A percentile compares a stretch with the other conserved stretches of the same genome.
These are phyloP conservation scores for Dactylellina cionopaga DNA, from an alignment of 2,329 filamentous ascomycete genomes.

Conservation along the genomic window DNA sequence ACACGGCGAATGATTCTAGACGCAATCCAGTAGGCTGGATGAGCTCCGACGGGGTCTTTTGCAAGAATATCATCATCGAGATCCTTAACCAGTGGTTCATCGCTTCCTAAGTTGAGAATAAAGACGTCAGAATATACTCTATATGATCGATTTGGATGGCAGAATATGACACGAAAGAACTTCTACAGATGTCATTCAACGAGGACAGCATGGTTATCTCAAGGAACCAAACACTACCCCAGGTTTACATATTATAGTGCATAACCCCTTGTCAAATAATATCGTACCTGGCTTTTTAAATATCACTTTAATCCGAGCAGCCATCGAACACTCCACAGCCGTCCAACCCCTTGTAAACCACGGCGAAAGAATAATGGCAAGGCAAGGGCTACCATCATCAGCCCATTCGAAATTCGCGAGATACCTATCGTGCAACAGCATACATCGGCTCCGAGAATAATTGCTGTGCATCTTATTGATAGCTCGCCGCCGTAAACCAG, in stretches of 20 bases:
- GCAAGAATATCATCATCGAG: conserved; percentile 44
- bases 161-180: no score
- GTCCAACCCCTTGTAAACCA: conserved; percentile 58
- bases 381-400: conserved; percentile 53
- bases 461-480: conserved; percentile 57
- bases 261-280: no score
- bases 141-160: no score
- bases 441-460: conserved; percentile 54
- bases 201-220: no score
- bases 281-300: conserved; percentile 16
- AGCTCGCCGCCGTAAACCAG: conserved; percentile 44
- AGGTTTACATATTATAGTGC: no score
- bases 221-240: no score
- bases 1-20: conserved; percentile 32
- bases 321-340: conserved; percentile 54
- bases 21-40: conserved; percentile 40
- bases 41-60: no score
- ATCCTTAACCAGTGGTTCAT: conserved; percentile 39
- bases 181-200: no score
- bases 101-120: neutral
- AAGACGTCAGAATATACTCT: neutral
- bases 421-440: conserved; percentile 53
- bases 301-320: conserved; percentile 52
- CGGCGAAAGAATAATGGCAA: conserved; percentile 55
- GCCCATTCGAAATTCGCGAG: conserved; percentile 54